Conservation (phyloP, 768 basidiomycete species). For the Myochromella boudieri region DNA sequence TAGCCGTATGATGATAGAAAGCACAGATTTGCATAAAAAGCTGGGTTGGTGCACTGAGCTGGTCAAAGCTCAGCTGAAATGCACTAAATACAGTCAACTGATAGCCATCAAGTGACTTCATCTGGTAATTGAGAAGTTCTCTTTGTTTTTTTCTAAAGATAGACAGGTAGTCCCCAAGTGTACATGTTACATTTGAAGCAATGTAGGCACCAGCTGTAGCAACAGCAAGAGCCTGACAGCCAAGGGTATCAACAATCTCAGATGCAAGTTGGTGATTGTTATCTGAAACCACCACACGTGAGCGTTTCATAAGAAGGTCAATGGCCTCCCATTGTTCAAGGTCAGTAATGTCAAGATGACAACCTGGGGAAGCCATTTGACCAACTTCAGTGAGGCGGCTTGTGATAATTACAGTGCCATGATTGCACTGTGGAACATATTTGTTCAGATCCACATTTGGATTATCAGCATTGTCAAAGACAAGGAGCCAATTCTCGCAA, state of each 20-base stretch:
- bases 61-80: not conserved
- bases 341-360: not conserved
- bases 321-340: not conserved
- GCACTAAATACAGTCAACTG: not conserved
- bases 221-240: not conserved
- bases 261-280: not conserved
- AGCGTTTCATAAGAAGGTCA: not conserved
- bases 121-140: not conserved
- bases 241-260: not conserved
- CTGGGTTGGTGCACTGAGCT: not conserved
- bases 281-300: not conserved
- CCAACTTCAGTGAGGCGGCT: not conserved
- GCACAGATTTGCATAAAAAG: not conserved
- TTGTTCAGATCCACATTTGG: not conserved
- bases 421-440: not conserved
- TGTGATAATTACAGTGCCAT: slow-evolving; percentile 12
- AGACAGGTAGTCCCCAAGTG: not conserved
- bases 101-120: not conserved
- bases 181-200: not conserved
- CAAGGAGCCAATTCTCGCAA: slow-evolving; percentile 3
- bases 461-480: slow-evolving; percentile 7
- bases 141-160: not conserved
- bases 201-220: not conserved
- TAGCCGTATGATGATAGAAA: not conserved
- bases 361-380: not conserved